These are phyloP conservation scores for Rhypophila decipiens DNA, from an alignment of 495 filamentous ascomycete species.

Conservation along the genomic window DNA sequence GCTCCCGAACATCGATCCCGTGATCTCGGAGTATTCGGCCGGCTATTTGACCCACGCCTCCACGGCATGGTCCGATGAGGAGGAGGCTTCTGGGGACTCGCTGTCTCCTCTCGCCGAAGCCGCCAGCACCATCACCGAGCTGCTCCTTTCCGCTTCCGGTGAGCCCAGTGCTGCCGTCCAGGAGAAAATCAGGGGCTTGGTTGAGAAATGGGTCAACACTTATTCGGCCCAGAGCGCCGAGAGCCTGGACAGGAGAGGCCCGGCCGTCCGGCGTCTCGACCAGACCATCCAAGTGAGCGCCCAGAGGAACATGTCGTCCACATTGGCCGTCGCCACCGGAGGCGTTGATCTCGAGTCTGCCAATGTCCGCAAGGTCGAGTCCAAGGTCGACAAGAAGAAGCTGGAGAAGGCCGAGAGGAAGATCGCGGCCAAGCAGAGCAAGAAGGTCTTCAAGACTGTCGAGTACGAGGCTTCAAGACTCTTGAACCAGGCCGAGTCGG, in stretches of 20 bases:
- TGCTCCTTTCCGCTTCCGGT: constrained; percentile 87
- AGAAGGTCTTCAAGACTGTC: constrained; percentile 96
- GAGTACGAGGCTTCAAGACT: constrained; percentile 93
- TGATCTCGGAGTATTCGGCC: constrained; percentile 87
- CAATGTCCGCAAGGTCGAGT: constrained; percentile 87
- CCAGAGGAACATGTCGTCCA: constrained; percentile 92
- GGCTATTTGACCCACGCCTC: constrained; percentile 93
- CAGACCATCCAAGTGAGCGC: constrained; percentile 93
- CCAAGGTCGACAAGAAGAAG: constrained; percentile 96
- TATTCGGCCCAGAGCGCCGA: constrained; percentile 72
- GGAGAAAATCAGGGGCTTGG: constrained; percentile 69
- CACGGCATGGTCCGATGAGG: constrained; percentile 70
- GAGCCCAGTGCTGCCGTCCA: constrained; percentile 61
- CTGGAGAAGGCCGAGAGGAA: constrained; percentile 98
- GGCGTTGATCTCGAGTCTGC: constrained; percentile 90
- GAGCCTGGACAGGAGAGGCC: constrained; percentile 49
- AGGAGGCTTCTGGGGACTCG: constrained; percentile 56
- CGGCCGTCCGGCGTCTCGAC: constrained; percentile 78
- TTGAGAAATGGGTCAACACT: constrained; percentile 84
- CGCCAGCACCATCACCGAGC: constrained; percentile 70
- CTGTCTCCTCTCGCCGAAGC: constrained; percentile 79
- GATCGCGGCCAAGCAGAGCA: constrained; percentile 96
- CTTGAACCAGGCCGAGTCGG: constrained; percentile 70
- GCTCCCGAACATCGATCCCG: constrained; percentile 82
- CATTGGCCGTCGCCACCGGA: constrained; percentile 76